Evolutionary conservation across 805 yeast species (phyloP), one percentile per base, ranked within the genome.

Genomic region (Metschnikowia matae): DNA sequence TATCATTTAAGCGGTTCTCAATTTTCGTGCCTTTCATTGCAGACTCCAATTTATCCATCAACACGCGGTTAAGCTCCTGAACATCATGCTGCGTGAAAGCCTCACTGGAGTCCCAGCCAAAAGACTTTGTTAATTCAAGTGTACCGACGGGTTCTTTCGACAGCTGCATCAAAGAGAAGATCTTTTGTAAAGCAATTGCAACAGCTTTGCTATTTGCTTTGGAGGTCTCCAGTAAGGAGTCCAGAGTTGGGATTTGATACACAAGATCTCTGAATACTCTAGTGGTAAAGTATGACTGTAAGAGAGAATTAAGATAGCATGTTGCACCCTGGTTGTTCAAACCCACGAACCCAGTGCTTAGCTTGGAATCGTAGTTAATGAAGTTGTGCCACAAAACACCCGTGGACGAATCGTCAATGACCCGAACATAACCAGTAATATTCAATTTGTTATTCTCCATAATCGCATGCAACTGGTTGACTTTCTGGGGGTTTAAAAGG

Each of bases 21-120:
- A 89, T 91, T 0, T 76, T 70, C 0, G 97, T 86, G 5, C 90
- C 91, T 61, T 89, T 89, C 97, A 94, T 90, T 47, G 88, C 87
- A 3, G 83, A 75, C 66, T 94, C 99, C 40, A 94, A 75, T 56
- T 85, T 82, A 67, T 94, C 99, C 97, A 94, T 92, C 62, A 94
- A 76, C 36, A 94, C 90, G 59, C 99, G 83, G 65, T 91, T 90
- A 64, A 94, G 75, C 67, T 94, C 99, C 66, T 94, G 99, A 14
- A 94, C 97, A 65, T 94, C 99, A 68, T 94, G 98, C 69, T 94
- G 99, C 2, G 96, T 88, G 67, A 94, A 94, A 0, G 97, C 96
- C 58, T 94, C 99, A 5, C 85, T 84, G 8, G 88, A 79, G 64
- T 90, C 96, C 99, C 99, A 94, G 7, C 99, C 99, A 75, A 94